phyloP scores from a whole-genome alignment of 176 grass and related monocot genomes.

The Carex myosuroides region DNA sequence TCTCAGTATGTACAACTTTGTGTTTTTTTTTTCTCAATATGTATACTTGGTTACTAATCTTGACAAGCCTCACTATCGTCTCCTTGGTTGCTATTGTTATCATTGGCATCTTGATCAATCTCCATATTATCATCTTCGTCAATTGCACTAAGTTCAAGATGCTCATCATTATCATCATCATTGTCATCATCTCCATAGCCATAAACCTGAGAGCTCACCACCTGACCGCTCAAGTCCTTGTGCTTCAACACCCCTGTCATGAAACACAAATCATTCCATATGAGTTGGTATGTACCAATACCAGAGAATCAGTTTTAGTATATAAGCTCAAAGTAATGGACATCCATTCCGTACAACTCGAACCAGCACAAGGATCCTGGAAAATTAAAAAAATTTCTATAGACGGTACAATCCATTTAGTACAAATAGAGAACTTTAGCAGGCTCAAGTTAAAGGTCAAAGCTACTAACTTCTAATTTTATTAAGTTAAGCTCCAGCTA shows the following conservation, averaged over 20 bases:
- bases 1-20: background rate
- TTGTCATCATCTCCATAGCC: conserved; percentile 31
- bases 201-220: conserved; percentile 82
- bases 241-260: conserved; percentile 65
- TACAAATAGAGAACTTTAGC: background rate
- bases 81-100: conserved; percentile 1
- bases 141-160: background rate
- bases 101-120: conserved; percentile 32
- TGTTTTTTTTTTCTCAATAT: background rate
- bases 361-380: background rate
- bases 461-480: background rate
- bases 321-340: background rate
- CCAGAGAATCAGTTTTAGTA: background rate
- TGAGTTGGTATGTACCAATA: background rate
- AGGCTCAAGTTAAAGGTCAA: background rate
- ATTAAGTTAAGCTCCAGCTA: background rate
- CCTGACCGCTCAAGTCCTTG: conserved; percentile 62
- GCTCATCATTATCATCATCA: conserved; percentile 17
- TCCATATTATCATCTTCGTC: conserved; percentile 26
- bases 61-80: conserved; percentile 20
- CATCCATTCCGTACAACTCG: background rate
- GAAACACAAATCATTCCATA: background rate
- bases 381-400: background rate
- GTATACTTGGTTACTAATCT: conserved; percentile 16
- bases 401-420: background rate